phyloP scores from a whole-genome alignment of 148 eudicot genomes.

The Dysphania ambrosioides region DNA sequence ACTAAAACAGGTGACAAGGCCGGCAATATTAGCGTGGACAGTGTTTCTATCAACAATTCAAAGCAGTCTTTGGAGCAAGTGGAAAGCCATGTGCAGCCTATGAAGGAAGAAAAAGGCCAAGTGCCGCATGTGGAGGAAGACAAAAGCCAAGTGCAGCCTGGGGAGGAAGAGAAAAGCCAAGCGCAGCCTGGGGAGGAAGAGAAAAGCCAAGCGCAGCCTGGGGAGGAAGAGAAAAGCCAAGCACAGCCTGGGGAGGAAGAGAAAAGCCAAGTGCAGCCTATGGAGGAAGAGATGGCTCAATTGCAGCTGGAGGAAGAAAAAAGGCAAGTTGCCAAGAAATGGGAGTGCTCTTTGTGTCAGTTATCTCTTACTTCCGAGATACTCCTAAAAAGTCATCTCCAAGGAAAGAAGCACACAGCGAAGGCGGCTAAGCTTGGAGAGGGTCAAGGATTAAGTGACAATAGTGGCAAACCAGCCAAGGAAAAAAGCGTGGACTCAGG shows the following conservation, averaged over 20 bases:
- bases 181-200: background rate
- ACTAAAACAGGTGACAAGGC: conserved; percentile 5
- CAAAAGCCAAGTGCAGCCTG: background rate
- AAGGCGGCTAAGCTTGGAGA: conserved; percentile 30
- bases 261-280: background rate
- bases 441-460: background rate
- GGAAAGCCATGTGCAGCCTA: background rate
- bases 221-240: background rate
- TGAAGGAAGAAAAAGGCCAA: background rate
- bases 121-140: background rate
- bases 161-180: background rate
- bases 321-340: conserved; percentile 14
- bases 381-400: conserved; percentile 24
- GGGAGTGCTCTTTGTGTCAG: conserved; percentile 35
- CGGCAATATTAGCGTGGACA: background rate
- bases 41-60: background rate
- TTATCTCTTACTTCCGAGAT: conserved; percentile 22
- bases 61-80: background rate
- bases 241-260: background rate
- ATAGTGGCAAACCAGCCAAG: background rate
- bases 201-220: background rate
- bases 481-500: background rate
- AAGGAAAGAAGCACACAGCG: conserved; percentile 40
- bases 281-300: background rate
- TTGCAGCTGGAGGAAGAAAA: background rate